Evolutionary conservation across 805 yeast genomes (phyloP).

Genomic region (Saccharomyces paradoxus): DNA sequence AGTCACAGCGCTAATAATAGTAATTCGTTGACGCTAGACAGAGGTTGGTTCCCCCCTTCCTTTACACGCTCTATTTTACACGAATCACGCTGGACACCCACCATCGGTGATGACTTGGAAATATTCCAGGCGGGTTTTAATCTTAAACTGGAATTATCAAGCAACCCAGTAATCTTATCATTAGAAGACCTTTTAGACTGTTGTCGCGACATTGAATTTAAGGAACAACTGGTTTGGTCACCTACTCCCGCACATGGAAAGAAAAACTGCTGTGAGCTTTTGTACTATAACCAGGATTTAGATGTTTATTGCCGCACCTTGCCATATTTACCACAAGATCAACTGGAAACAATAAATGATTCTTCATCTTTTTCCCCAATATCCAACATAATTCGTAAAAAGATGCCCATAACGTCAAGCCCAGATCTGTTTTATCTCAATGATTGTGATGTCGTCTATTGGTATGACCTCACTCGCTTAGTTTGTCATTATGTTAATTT

Average conservation of each 20-base stretch:
- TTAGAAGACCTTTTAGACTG: neutral
- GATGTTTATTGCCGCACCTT: constrained; percentile 50
- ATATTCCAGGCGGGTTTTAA: neutral
- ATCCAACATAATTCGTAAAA: neutral
- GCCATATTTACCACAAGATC: constrained; percentile 36
- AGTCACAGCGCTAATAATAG: neutral
- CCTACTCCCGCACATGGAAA: neutral
- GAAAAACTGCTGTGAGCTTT: constrained; percentile 37
- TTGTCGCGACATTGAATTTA: neutral
- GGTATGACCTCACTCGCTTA: neutral
- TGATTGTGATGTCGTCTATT: neutral
- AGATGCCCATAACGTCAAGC: neutral
- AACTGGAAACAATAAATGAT: neutral
- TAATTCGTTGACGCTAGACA: constrained; percentile 6
- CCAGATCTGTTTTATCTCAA: neutral
- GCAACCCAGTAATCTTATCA: neutral
- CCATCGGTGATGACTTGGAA: neutral
- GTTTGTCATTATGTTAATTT: neutral
- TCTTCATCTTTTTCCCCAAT: neutral
- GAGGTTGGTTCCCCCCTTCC: constrained; percentile 87
- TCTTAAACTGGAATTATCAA: neutral
- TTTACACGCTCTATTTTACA: constrained; percentile 25
- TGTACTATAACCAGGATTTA: constrained; percentile 54
- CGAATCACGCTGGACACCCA: neutral
- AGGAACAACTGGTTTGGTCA: neutral